These are phyloP conservation scores for Fusarium subglutinans DNA, from an alignment of 2,329 filamentous ascomycete species.

Conservation along the genomic window DNA sequence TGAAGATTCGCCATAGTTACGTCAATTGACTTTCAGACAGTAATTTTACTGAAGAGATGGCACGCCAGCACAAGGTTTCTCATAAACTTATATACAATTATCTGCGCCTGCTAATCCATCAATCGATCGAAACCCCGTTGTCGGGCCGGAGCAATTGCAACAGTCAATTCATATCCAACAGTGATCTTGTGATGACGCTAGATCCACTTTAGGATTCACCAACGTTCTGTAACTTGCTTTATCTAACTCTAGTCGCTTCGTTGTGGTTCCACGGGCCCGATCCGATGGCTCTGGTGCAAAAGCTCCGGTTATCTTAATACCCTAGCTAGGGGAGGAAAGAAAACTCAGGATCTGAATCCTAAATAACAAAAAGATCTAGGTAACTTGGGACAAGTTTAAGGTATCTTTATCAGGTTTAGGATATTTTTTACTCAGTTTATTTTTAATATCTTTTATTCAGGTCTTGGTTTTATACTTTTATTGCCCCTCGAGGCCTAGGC, in stretches of 20 bases:
- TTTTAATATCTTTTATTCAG: rapidly evolving
- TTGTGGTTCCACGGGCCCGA: neutral
- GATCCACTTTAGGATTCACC: neutral
- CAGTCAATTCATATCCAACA: neutral
- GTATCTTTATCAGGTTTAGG: too few species aligned
- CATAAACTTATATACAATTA: neutral
- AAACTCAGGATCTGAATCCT: too few species aligned
- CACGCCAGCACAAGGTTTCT: rapidly evolving
- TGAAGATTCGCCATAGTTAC: neutral
- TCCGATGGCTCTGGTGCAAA: neutral
- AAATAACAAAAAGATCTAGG: too few species aligned
- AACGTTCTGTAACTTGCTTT: neutral
- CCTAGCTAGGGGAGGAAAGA: neutral
- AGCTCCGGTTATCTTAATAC: neutral
- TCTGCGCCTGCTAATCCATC: too few species aligned
- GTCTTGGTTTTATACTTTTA: too few species aligned
- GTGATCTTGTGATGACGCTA: neutral
- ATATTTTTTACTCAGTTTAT: too few species aligned
- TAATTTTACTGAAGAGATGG: rapidly evolving
- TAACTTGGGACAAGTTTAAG: too few species aligned
- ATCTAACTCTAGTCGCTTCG: neutral
- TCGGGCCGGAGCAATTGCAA: neutral
- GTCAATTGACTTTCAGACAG: rapidly evolving
- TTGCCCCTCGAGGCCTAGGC: neutral
- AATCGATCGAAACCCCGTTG: neutral